These are phyloP conservation scores for Bertia moriformis DNA, from an alignment of 2,329 filamentous ascomycete genomes.

Conservation along the genomic window DNA sequence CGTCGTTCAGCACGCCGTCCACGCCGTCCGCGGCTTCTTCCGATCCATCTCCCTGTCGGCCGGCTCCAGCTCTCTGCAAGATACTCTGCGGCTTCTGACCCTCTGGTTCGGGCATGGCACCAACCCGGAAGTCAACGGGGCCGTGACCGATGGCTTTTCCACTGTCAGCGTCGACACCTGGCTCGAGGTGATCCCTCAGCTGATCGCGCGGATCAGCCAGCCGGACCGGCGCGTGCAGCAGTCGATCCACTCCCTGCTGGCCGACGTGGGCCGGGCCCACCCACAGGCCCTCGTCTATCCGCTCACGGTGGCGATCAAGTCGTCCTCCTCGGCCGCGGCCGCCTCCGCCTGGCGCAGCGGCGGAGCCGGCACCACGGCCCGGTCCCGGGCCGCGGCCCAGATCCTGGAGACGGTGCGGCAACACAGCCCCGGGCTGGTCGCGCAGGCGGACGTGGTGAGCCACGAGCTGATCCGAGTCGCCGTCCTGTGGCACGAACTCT, in stretches of 20 bases:
- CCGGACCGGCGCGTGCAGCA: constrained; percentile 76
- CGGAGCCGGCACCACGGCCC: too few species aligned
- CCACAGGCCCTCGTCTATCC: constrained; percentile 95
- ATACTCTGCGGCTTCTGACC: constrained; percentile 80
- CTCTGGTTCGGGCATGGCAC: constrained; percentile 94
- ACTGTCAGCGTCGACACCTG: constrained; percentile 93
- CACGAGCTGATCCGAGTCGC: constrained; percentile 94
- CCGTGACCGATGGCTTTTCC: constrained; percentile 78
- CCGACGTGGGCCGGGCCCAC: constrained; percentile 83
- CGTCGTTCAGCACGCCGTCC: constrained; percentile 78
- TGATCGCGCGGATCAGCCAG: constrained; percentile 95
- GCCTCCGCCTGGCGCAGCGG: too few species aligned
- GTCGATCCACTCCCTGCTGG: constrained; percentile 80
- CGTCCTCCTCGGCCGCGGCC: too few species aligned
- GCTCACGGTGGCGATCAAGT: constrained; percentile 97
- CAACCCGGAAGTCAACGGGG: constrained; percentile 71
- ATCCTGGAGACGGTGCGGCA: constrained; percentile 98
- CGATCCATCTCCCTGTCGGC: constrained; percentile 86
- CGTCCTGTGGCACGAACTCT: constrained; percentile 95
- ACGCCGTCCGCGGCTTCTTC: constrained; percentile 91
- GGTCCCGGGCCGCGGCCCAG: constrained; percentile 73
- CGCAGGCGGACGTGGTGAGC: constrained; percentile 88
- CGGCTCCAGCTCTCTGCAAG: constrained; percentile 85
- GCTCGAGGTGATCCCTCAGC: constrained; percentile 93
- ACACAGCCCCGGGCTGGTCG: constrained; percentile 80